Percentiles rank a stretch among this genome's conserved stretches.
Evolutionary conservation across 176 grass and related monocot genomes (phyloP).

Genomic region (Poa annua): DNA sequence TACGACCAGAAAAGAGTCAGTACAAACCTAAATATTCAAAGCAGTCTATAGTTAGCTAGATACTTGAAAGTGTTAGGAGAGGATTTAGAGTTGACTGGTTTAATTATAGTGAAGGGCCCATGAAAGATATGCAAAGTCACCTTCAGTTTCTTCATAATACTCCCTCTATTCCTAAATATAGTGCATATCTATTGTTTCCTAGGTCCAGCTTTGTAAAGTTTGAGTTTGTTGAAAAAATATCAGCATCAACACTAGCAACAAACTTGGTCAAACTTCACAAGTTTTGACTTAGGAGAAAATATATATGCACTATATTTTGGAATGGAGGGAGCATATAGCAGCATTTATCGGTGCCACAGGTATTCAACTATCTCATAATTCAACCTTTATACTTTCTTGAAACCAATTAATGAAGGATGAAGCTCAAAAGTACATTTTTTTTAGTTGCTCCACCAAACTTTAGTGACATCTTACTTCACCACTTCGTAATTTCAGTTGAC

Average conservation of each 20-base stretch:
- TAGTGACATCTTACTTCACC: conserved; percentile 1
- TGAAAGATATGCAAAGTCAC: neutral
- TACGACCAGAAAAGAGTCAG: neutral
- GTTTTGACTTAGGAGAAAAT: neutral
- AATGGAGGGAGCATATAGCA: neutral
- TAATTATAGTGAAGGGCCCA: conserved; percentile 1
- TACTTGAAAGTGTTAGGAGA: conserved; percentile 2
- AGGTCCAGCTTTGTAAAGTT: neutral
- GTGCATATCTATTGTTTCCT: neutral
- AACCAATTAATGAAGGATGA: conserved; percentile 15
- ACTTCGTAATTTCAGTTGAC: conserved; percentile 10
- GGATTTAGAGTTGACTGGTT: conserved; percentile 2
- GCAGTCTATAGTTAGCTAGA: neutral
- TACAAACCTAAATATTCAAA: conserved; percentile 35
- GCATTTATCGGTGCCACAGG: neutral
- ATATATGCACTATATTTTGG: neutral
- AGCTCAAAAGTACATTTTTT: conserved; percentile 26
- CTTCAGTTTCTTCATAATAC: conserved; percentile 15
- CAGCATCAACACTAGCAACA: too few species aligned
- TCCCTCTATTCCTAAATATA: neutral
- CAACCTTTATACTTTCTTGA: conserved; percentile 10
- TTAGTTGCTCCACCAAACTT: conserved; percentile 3
- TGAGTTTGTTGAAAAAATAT: neutral
- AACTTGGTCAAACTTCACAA: neutral
- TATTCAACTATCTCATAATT: conserved; percentile 12